phyloP scores from a whole-genome alignment of 228 moss, liverwort and hornwort species.

The Sphagnum fallax region DNA sequence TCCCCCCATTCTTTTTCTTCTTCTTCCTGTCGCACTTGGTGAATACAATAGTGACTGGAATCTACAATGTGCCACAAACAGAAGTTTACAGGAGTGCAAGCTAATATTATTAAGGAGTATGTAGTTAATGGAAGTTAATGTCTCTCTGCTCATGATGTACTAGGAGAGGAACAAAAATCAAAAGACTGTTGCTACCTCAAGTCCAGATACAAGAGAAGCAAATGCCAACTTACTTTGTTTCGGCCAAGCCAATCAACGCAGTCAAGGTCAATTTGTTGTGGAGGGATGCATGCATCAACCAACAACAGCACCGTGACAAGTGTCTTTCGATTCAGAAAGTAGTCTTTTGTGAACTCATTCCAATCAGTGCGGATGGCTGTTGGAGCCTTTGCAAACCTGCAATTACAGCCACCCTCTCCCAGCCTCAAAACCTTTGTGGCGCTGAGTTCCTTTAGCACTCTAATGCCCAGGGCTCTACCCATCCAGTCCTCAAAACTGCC shows the following conservation, averaged over 20 bases:
- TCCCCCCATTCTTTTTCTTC: conserved; percentile 90
- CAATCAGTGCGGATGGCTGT: conserved; percentile 78
- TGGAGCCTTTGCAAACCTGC: conserved; percentile 92
- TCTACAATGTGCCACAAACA: conserved; percentile 12
- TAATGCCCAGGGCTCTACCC: too few species aligned
- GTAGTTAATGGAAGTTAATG: not conserved
- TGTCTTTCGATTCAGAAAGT: conserved; percentile 76
- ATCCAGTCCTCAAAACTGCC: too few species aligned
- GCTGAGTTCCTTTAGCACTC: too few species aligned
- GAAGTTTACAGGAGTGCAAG: too few species aligned
- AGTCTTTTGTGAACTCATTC: conserved; percentile 93
- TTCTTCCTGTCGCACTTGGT: conserved; percentile 97
- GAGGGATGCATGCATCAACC: conserved; percentile 81
- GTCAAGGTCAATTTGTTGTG: conserved; percentile 87
- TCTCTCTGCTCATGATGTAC: not conserved
- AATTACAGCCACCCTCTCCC: not conserved
- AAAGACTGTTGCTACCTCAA: not conserved
- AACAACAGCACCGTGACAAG: conserved; percentile 75
- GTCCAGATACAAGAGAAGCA: not conserved
- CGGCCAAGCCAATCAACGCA: conserved; percentile 88
- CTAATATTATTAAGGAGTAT: too few species aligned
- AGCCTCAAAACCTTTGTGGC: too few species aligned
- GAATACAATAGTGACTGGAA: conserved; percentile 53
- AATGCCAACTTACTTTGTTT: conserved; percentile 42
- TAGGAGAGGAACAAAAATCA: not conserved